Percentiles rank a stretch among this genome's conserved stretches.
phyloP scores from a whole-genome alignment of 2,329 filamentous ascomycete genomes.

The Colletotrichum sp. region DNA sequence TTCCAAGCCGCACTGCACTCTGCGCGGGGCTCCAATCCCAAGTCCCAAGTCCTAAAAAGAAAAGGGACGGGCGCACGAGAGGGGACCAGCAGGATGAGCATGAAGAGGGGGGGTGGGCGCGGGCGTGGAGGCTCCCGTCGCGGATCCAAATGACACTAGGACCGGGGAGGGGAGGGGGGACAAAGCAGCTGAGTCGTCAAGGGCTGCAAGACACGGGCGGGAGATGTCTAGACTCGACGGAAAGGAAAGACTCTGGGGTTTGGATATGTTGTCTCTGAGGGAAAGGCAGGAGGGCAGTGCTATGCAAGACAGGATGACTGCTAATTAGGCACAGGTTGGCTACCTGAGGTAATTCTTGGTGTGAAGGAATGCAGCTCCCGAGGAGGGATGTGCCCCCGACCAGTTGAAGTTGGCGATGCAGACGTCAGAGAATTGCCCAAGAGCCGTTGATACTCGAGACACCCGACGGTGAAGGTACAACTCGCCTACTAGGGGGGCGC shows the following conservation, averaged over 20 bases:
- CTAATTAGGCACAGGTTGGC: neutral
- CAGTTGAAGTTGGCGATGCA: neutral
- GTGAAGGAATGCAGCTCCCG: neutral
- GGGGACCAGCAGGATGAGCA: neutral
- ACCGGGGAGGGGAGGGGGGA: neutral
- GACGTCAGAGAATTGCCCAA: neutral
- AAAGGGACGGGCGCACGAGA: neutral
- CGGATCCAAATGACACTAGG: slow-evolving; percentile 20
- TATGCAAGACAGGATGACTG: neutral
- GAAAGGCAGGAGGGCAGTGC: neutral
- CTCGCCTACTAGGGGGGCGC: neutral
- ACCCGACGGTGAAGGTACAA: neutral
- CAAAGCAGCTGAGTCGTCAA: slow-evolving; percentile 14
- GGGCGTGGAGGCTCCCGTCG: slow-evolving; percentile 19
- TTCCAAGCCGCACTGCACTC: neutral
- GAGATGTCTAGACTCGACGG: neutral
- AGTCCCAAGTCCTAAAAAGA: neutral
- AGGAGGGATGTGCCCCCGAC: neutral
- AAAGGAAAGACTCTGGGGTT: neutral
- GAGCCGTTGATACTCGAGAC: neutral
- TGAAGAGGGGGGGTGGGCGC: neutral
- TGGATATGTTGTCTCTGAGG: neutral
- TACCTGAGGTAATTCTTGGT: neutral
- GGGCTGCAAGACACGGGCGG: neutral
- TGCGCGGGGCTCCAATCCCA: neutral